Conservation (phyloP, 495 filamentous ascomycete species). For the Penicillium odoratum region DNA sequence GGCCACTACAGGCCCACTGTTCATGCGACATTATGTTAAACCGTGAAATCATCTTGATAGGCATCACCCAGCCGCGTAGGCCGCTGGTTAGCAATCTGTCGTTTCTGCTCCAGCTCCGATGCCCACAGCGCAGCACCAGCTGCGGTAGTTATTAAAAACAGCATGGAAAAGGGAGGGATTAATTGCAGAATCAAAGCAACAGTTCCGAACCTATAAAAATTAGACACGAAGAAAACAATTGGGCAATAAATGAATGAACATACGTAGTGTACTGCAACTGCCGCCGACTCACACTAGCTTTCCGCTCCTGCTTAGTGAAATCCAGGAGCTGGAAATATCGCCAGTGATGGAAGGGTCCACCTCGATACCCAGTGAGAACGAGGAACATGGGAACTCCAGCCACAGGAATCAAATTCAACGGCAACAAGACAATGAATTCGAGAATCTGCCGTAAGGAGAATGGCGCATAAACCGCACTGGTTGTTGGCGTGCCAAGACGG, state of each 20-base stretch:
- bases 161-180: conserved; percentile 62
- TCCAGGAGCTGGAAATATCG: conserved; percentile 62
- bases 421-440: conserved; percentile 70
- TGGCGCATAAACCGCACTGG: conserved; percentile 59
- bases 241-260: conserved; percentile 14
- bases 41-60: conserved; percentile 30
- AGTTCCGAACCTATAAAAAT: conserved; percentile 54
- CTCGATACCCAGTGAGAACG: conserved; percentile 61
- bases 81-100: conserved; percentile 30
- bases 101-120: conserved; percentile 54
- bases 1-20: background rate
- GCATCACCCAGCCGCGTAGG: conserved; percentile 29
- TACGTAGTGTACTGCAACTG: conserved; percentile 64
- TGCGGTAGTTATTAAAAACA: conserved; percentile 66
- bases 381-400: conserved; percentile 65
- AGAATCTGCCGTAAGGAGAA: conserved; percentile 75
- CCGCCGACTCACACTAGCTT: conserved; percentile 50
- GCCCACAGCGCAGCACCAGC: conserved; percentile 65
- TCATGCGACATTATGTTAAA: conserved; percentile 8
- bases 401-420: conserved; percentile 65
- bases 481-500: conserved; percentile 59
- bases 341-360: conserved; percentile 67
- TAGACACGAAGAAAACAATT: conserved; percentile 3
- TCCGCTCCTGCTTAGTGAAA: conserved; percentile 58
- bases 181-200: conserved; percentile 61